Base-by-base conservation (phyloP, 495 filamentous ascomycete species). In the Hypoxylon cercidicola region DNA sequence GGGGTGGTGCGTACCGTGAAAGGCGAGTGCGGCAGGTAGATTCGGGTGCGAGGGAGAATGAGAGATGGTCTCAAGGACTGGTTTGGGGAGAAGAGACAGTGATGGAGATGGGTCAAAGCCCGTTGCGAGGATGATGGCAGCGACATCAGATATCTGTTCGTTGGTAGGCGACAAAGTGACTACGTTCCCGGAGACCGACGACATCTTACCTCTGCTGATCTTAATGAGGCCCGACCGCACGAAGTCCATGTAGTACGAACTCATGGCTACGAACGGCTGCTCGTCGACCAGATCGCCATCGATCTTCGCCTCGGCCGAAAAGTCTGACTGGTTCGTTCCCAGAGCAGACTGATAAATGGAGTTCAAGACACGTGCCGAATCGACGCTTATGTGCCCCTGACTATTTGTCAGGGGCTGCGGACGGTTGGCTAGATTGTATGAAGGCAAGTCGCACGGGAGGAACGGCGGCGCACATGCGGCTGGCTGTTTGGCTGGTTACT, bases 71-170 rank as follows among this genome's bases (percentile, higher is more conserved):
- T 81, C 57, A 6, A 85, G 80, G 4, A 93, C 75, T 0, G 85
- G 72, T 0, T 70, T 19, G 0, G 88, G 80, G 1, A 96, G 77
- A 50, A 88, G 90, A 0, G 76, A 75, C 16, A 96, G 74, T 0
- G 88, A 85, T 0, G 81, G 69, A 8, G 81, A 76, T 0, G 90
- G 82, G 2, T 86, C 84, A 70, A 89, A 96, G 0, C 93, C 93
- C 0, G 92, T 96, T 4, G 91, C 91, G 35, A 92, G 77, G 2
- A 96, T 78, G 8, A 96, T 79, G 2, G 84, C 84, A 5, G 85
- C 86, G 21, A 95, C 77, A 34, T 89, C 78, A 8, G 79, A 61
- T 7, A 92, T 71, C 6, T 66, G 59, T 1, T 76, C 77, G 15
- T 72, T 60, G 2, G 55, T 20, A 7, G 74, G 64, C 8, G 72